Conservation (phyloP, 768 basidiomycete genomes). For the Suillus clintonianus region DNA sequence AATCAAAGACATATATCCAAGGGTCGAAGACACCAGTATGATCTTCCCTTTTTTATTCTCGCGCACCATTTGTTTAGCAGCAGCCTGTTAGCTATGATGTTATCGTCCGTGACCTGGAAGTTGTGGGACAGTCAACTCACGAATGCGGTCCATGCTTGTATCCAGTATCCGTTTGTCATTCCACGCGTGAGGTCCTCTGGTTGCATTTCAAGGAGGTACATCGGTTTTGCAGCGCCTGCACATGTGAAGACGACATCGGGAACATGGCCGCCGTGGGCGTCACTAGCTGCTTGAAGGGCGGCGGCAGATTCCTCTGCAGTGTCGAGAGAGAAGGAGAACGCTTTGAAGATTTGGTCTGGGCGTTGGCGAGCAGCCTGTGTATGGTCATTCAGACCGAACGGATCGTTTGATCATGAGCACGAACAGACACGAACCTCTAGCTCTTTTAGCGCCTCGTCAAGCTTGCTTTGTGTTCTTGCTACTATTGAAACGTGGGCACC, state of each 20-base stretch:
- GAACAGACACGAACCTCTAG: slow-evolving; percentile 65
- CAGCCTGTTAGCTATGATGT: slow-evolving; percentile 46
- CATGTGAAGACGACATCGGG: slow-evolving; percentile 83
- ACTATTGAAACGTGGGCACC: slow-evolving; percentile 89
- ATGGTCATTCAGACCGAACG: neutral
- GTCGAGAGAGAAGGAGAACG: slow-evolving; percentile 67
- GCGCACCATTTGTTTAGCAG: slow-evolving; percentile 63
- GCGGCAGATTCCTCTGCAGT: slow-evolving; percentile 51
- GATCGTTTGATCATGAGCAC: slow-evolving; percentile 15
- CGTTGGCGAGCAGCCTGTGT: slow-evolving; percentile 51
- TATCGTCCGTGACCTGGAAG: neutral
- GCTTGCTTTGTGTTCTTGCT: slow-evolving; percentile 66
- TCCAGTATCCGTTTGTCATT: slow-evolving; percentile 60
- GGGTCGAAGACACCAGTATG: slow-evolving; percentile 71
- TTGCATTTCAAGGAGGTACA: slow-evolving; percentile 71
- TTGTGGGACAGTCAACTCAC: slow-evolving; percentile 35
- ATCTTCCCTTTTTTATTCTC: slow-evolving; percentile 66
- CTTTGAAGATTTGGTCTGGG: slow-evolving; percentile 61
- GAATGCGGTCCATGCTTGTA: slow-evolving; percentile 44
- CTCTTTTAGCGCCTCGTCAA: slow-evolving; percentile 58
- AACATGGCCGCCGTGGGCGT: slow-evolving; percentile 50
- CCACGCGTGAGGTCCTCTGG: slow-evolving; percentile 58
- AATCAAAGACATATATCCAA: slow-evolving; percentile 74
- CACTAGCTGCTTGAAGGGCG: slow-evolving; percentile 64
- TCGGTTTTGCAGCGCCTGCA: slow-evolving; percentile 72